Conservation (phyloP, 768 basidiomycete species). For the Neoboletus brunneissimus region DNA sequence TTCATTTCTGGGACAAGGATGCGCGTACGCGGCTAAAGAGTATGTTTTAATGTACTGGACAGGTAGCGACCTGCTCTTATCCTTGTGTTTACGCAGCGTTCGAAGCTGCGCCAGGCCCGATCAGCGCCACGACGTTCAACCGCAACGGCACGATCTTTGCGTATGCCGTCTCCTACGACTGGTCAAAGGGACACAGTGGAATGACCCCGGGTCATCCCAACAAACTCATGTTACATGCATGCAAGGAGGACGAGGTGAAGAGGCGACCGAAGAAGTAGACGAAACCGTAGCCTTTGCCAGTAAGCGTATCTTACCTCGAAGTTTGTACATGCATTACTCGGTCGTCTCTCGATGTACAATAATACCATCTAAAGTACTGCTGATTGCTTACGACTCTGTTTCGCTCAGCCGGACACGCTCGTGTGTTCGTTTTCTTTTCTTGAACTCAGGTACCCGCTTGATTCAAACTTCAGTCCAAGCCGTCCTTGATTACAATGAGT, state of each 20-base stretch:
- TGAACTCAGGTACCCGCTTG: background rate
- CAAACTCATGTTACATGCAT: constrained; percentile 80
- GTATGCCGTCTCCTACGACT: constrained; percentile 90
- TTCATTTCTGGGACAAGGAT: constrained; percentile 96
- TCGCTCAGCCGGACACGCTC: background rate
- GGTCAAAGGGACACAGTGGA: constrained; percentile 89
- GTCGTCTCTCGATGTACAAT: constrained; percentile 14
- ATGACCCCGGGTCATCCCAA: constrained; percentile 69
- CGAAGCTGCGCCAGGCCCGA: constrained; percentile 71
- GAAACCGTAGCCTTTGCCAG: background rate
- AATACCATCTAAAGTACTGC: constrained; percentile 5
- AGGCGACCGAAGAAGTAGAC: constrained; percentile 45
- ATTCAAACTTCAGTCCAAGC: background rate
- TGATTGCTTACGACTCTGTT: background rate
- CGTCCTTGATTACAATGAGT: too few relatives aligned
- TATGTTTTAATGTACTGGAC: constrained; percentile 28
- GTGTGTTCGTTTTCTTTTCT: background rate
- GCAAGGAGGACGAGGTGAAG: constrained; percentile 86
- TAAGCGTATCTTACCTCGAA: constrained; percentile 2
- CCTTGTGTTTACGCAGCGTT: constrained; percentile 49
- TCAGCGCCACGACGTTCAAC: constrained; percentile 81
- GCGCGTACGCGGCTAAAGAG: constrained; percentile 89
- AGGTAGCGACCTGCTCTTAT: background rate
- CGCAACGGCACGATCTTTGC: constrained; percentile 86
- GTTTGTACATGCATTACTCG: constrained; percentile 1